Evolutionary conservation across 1,139 yeast species (phyloP), one percentile per base, ranked within the genome.

Genomic region (Taphrina wiesneri): DNA sequence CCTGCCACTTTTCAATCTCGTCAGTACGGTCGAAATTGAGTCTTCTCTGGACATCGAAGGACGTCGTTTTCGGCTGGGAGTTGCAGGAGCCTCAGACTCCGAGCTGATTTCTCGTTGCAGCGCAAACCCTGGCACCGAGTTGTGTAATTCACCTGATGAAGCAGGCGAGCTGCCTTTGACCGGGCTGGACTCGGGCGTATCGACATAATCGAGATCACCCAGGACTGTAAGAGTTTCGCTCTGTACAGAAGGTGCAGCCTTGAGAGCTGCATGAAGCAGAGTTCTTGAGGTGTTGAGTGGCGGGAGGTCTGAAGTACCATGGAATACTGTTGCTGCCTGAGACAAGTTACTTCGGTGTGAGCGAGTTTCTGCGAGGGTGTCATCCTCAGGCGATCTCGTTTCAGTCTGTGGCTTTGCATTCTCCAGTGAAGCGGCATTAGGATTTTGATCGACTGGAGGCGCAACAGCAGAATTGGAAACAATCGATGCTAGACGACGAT

Each of bases 11-110:
- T 56, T 34, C 19, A 62, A 21, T 11, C 66, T 45, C 11, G 47
- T 62, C 36, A 62, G 39, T 9, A 56, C 66, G 15, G 66, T 56
- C 30, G 64, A 60, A 15, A 60, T 51, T 13, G 64, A 60, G 17
- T 60, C 64, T 30, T 60, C 64, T 13, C 64, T 43, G 11, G 56
- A 36, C 51, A 60, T 19, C 13, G 64, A 60, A 4, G 64, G 64
- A 11, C 64, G 45, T 21, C 64, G 36, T 5, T 21, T 36, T n/a
- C 39, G 52, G 7, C 43, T 30, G 3, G 64, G 64, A 9, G 64
- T 36, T 15, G 56, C 39, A 15, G 64, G 64, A 5, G 56, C 43
- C 23, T 60, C 64, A 3, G 64, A 39, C 17, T 60, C 64, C 6
- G 64, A 60, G 9, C 57, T 49, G 52, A 60, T 26, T 41, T 60